These are phyloP conservation scores for Plasmodium coatneyi DNA, from an alignment of 169 alveolate species.

Conservation along the genomic window DNA sequence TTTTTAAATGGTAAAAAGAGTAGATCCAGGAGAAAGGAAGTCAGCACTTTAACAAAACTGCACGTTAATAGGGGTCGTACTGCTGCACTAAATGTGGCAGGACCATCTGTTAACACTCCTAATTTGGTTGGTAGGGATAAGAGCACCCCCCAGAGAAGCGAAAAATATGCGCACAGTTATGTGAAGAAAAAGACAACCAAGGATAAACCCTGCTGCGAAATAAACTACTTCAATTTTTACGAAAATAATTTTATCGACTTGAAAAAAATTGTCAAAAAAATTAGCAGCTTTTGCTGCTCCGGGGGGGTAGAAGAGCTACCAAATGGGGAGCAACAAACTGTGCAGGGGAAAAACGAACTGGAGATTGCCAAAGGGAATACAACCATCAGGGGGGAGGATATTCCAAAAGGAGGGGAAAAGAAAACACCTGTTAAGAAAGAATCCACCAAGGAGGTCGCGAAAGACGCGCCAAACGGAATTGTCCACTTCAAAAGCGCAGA, in stretches of 20 bases:
- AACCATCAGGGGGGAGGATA: background rate
- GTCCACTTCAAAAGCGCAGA: conserved; percentile 15
- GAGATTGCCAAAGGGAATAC: background rate
- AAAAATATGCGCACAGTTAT: background rate
- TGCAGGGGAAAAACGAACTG: background rate
- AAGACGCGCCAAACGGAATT: background rate
- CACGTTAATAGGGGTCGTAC: background rate
- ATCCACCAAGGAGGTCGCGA: background rate
- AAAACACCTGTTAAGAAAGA: background rate
- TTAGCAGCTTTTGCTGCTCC: background rate
- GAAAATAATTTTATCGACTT: conserved; percentile 69
- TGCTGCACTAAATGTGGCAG: background rate
- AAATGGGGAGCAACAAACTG: background rate
- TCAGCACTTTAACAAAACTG: background rate
- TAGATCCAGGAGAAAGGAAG: background rate
- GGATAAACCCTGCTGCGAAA: background rate
- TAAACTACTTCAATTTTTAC: conserved; percentile 62
- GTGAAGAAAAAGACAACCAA: background rate
- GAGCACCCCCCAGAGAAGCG: background rate
- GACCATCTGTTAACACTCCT: background rate
- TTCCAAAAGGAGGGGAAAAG: background rate
- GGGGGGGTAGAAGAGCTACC: background rate
- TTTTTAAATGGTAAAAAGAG: background rate
- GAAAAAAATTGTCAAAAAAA: conserved; percentile 25
- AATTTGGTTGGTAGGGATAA: background rate